phyloP scores from a whole-genome alignment of 768 basidiomycete species.

The Plicaturopsis crispa region DNA sequence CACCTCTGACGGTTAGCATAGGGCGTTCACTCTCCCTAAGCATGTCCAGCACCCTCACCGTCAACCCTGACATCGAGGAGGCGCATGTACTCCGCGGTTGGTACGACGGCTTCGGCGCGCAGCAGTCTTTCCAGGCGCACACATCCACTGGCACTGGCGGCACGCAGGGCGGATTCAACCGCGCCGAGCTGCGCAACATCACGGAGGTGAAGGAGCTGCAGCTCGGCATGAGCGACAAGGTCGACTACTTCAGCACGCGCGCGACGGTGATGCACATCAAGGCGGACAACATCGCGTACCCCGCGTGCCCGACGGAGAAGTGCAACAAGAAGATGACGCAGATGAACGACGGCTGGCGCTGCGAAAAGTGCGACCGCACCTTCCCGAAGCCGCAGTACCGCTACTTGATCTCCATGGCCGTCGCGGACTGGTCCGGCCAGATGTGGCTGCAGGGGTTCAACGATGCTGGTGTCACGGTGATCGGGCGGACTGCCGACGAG shows the following conservation, averaged over 20 bases:
- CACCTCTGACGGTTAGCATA: constrained; percentile 18
- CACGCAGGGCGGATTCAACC: constrained; percentile 47
- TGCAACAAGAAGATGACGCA: constrained; percentile 91
- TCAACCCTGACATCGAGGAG: constrained; percentile 90
- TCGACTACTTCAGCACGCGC: constrained; percentile 72
- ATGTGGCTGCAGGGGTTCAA: constrained; percentile 96
- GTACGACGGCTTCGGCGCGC: constrained; percentile 71
- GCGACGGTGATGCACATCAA: constrained; percentile 89
- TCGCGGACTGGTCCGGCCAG: constrained; percentile 86
- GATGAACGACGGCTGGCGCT: constrained; percentile 67
- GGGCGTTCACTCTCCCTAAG: constrained; percentile 83
- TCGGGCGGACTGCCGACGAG: constrained; percentile 76
- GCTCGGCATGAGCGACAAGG: constrained; percentile 68
- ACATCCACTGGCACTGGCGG: constrained; percentile 31
- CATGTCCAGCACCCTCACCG: constrained; percentile 70
- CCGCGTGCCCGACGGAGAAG: constrained; percentile 71
- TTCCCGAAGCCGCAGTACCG: constrained; percentile 71
- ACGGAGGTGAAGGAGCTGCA: constrained; percentile 73
- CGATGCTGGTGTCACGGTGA: constrained; percentile 72
- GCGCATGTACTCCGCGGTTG: constrained; percentile 84
- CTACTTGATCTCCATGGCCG: constrained; percentile 78
- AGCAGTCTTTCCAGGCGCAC: constrained; percentile 65
- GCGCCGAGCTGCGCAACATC: constrained; percentile 65
- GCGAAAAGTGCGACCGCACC: constrained; percentile 84
- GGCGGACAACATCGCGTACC: constrained; percentile 74